A percentile compares a stretch with the other conserved stretches of the same genome.
Conservation (phyloP, 257 asterid genomes). For the Fraxinus americana region DNA sequence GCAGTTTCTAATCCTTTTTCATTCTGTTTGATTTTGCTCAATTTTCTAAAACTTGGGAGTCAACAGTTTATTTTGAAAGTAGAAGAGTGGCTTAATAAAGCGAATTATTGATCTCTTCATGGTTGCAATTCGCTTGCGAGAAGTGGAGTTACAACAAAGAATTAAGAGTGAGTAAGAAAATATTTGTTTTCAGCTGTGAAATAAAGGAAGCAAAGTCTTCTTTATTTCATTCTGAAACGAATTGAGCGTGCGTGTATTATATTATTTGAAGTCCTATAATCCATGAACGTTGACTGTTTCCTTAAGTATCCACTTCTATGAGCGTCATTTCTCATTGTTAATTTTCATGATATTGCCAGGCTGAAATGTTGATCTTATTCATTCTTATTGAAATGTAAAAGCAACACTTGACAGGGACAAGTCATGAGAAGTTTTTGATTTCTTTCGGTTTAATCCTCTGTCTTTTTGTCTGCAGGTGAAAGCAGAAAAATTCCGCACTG, state of each 20-base stretch:
- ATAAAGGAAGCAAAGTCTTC: too few species aligned
- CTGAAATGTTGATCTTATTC: not conserved
- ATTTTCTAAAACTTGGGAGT: too few species aligned
- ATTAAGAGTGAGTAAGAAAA: too few species aligned
- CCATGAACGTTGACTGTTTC: not conserved
- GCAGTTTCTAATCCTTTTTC: not conserved
- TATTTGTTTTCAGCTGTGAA: too few species aligned
- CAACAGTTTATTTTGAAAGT: too few species aligned
- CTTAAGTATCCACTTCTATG: not conserved
- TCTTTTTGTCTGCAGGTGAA: conserved; percentile 58
- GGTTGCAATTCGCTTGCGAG: not conserved
- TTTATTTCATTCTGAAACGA: not conserved
- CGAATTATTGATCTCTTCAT: too few species aligned
- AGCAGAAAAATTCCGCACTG: conserved; percentile 65
- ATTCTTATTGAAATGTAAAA: not conserved
- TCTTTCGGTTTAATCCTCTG: conserved; percentile 20
- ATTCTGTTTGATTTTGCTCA: too few species aligned
- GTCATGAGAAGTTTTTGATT: not conserved
- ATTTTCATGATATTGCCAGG: not conserved
- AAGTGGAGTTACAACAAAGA: too few species aligned
- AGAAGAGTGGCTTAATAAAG: too few species aligned
- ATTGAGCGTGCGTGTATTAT: not conserved
- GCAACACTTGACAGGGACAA: not conserved
- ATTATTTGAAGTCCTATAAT: not conserved
- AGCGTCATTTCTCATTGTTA: not conserved